Conservation (phyloP, 257 asterid species). For the Verbascum thapsus region DNA sequence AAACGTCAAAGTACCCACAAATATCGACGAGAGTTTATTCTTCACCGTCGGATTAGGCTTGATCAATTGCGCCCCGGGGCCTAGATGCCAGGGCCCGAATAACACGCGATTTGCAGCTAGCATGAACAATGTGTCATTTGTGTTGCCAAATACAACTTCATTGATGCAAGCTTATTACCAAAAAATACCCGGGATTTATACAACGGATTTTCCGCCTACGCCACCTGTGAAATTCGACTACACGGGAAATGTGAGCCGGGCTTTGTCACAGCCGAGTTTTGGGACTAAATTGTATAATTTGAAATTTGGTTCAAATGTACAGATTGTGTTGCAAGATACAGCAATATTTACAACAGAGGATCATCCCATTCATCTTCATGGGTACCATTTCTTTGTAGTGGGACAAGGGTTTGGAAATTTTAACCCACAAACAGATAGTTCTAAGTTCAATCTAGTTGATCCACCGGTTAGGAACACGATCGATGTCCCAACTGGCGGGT, state of each 20-base stretch:
- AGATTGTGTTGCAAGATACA: conserved; percentile 64
- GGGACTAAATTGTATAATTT: conserved; percentile 55
- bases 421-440: conserved; percentile 43
- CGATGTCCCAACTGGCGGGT: conserved; percentile 72
- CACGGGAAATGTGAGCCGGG: conserved; percentile 62
- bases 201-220: conserved; percentile 55
- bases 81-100: conserved; percentile 70
- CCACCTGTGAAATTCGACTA: conserved; percentile 61
- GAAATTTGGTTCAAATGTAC: conserved; percentile 55
- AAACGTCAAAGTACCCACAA: conserved; percentile 41
- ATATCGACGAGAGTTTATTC: conserved; percentile 45
- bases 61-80: conserved; percentile 52
- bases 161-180: conserved; percentile 57
- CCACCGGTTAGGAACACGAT: conserved; percentile 68
- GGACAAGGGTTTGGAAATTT: conserved; percentile 69
- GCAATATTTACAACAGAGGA: conserved; percentile 63
- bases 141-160: conserved; percentile 48
- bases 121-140: conserved; percentile 56
- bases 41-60: conserved; percentile 63
- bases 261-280: conserved; percentile 46
- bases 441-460: conserved; percentile 55
- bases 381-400: conserved; percentile 61
- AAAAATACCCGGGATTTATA: conserved; percentile 46
- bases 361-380: conserved; percentile 73
- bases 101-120: conserved; percentile 60